These are phyloP conservation scores for Pyrenochaeta sp. DNA, from an alignment of 2,329 filamentous ascomycete genomes.

Conservation along the genomic window DNA sequence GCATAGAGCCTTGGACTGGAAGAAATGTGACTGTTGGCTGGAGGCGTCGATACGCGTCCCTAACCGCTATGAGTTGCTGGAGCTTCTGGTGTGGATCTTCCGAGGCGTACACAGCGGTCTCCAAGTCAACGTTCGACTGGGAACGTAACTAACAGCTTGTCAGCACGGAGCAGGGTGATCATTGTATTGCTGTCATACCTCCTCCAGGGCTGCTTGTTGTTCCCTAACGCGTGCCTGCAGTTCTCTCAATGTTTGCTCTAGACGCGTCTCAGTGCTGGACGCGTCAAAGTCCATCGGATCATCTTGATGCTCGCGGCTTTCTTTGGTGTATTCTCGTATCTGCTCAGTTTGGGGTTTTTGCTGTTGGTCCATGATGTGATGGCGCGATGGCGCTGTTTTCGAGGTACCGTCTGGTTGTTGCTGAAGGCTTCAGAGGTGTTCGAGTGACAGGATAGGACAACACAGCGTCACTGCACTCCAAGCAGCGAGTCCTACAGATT, in stretches of 20 bases:
- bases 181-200: constrained; percentile 43
- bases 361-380: constrained; percentile 33
- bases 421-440: background rate
- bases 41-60: constrained; percentile 71
- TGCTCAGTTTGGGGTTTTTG: constrained; percentile 24
- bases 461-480: background rate
- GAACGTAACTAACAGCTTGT: constrained; percentile 52
- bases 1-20: constrained; percentile 70
- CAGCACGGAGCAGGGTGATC: constrained; percentile 1
- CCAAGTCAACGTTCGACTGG: constrained; percentile 26
- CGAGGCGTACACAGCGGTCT: constrained; percentile 44
- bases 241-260: constrained; percentile 73
- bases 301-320: constrained; percentile 32
- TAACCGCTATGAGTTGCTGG: constrained; percentile 63
- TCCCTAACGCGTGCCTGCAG: constrained; percentile 64
- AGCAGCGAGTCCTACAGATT: background rate
- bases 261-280: constrained; percentile 59
- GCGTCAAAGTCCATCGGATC: constrained; percentile 49
- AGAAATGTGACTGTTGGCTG: constrained; percentile 70
- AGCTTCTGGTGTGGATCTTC: constrained; percentile 46
- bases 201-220: constrained; percentile 58
- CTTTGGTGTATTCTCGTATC: constrained; percentile 41
- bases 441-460: background rate
- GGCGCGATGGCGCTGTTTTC: background rate
- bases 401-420: background rate